Base-by-base conservation (phyloP, 306 rosid species). In the Begonia loranthoides region DNA sequence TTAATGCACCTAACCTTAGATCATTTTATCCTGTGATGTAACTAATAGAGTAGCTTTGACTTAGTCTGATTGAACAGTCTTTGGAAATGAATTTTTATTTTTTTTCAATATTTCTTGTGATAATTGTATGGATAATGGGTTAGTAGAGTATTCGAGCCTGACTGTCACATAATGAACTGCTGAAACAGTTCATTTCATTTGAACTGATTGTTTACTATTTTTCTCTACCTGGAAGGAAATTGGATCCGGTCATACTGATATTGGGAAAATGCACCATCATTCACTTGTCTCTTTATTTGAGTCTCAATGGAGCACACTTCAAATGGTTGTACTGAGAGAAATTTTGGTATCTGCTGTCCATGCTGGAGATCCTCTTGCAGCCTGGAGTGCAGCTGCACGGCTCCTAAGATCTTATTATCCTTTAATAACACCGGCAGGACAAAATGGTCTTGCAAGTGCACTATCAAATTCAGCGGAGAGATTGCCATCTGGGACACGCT, bases 351-450 rank as follows among this genome's bases (percentile, higher is more conserved):
- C 96, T 57, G 94, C 94, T 55, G 79, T 83, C 51, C 88, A 96
- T 47, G 92, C 99, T 38, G 99, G 96, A 49, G 99, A 92, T 75
- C 99, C 99, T 68, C 99, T 92, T 58, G 80, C 94, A 70, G 95
- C 99, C 52, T 92, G 99, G 99, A 81, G 96, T 71, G 96, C 96
- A 58, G 94, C 99, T 13, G 92, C 99, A 17, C 76, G 94, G 40
- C 82, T 86, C 28, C 93, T 90, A 41, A 82, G 99, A 73, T 83
- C 94, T 45, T 83, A 86, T 73, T 90, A 86, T 75, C 99, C 99
- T 65, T 67, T 90, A 57, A 83, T 90, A 48, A 80, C 94, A 58
- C 99, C 99, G 60, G 86, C 76, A 10, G 96, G 88, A 62, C 99
- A 90, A 76, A 83, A 80, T 69, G 94, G 93, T 55, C 93, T 92